Evolutionary conservation across 2,329 filamentous ascomycete species (phyloP).

Genomic region (Aspergillus piperis): DNA sequence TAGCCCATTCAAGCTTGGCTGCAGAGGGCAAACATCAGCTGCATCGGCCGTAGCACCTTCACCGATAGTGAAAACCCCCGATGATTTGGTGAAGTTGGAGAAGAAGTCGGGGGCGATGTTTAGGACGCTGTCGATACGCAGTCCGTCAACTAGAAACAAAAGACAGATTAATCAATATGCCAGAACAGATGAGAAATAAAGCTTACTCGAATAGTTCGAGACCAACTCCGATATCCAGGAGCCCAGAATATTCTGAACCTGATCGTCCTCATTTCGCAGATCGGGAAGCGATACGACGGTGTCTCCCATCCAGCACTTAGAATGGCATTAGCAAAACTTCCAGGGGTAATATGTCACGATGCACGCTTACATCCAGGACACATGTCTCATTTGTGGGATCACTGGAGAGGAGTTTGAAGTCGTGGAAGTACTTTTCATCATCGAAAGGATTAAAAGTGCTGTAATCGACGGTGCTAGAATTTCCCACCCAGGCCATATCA

Average conservation of each 20-base stretch:
- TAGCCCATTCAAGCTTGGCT: conserved; percentile 47
- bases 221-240: conserved; percentile 62
- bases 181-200: too few species aligned
- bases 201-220: conserved; percentile 60
- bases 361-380: conserved; percentile 24
- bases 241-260: conserved; percentile 54
- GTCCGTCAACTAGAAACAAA: conserved; percentile 44
- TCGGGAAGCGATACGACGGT: conserved; percentile 60
- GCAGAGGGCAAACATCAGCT: conserved; percentile 44
- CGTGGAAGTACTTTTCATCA: conserved; percentile 59
- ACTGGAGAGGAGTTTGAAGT: conserved; percentile 51
- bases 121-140: conserved; percentile 53
- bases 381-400: conserved; percentile 55
- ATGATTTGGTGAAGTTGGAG: conserved; percentile 38
- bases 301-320: conserved; percentile 56
- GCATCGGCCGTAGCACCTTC: conserved; percentile 47
- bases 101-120: conserved; percentile 51
- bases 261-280: conserved; percentile 55
- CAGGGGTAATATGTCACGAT: not conserved
- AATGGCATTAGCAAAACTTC: not conserved
- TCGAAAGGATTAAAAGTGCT: conserved; percentile 55
- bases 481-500: conserved; percentile 52
- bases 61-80: conserved; percentile 50
- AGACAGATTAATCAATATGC: too few species aligned
- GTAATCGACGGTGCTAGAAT: conserved; percentile 51